Evolutionary conservation across 2,329 filamentous ascomycete genomes (phyloP).

Genomic region (Colletotrichum cuscutae): DNA sequence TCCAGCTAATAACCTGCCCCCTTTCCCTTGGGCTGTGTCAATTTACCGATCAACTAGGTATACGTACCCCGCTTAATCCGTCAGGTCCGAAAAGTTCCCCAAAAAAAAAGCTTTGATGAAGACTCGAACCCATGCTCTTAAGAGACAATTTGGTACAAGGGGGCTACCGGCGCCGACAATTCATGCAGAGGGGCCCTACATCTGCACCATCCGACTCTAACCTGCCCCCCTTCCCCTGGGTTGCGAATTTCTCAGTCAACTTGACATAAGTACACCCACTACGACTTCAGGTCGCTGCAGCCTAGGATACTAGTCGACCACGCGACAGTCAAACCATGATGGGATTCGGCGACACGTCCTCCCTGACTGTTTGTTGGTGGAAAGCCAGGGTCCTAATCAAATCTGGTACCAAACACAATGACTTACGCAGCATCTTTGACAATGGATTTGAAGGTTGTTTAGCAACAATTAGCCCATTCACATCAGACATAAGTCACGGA

Average conservation of each 20-base stretch:
- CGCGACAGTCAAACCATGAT: background rate
- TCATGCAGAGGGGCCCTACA: background rate
- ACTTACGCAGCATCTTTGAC: no score
- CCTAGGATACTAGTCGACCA: background rate
- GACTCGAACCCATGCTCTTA: background rate
- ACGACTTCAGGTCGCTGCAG: background rate
- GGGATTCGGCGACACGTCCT: no score
- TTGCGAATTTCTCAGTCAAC: background rate
- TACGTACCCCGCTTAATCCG: no score
- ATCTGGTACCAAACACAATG: no score
- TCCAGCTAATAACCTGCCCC: background rate
- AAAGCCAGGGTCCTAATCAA: no score
- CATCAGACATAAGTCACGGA: no score
- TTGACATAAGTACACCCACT: background rate
- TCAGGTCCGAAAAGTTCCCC: no score
- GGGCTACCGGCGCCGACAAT: background rate
- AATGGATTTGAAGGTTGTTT: no score
- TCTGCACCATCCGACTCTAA: background rate
- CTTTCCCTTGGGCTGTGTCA: background rate
- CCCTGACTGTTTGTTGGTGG: no score
- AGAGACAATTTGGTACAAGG: background rate
- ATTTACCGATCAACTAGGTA: no score
- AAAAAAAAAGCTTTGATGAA: background rate
- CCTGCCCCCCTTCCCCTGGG: background rate
- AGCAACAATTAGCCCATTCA: no score